Percentiles rank a stretch among this genome's conserved stretches.
These are phyloP conservation scores for Cavenderia fasciculata DNA, from an alignment of 78 protist genomes.

Conservation along the genomic window DNA sequence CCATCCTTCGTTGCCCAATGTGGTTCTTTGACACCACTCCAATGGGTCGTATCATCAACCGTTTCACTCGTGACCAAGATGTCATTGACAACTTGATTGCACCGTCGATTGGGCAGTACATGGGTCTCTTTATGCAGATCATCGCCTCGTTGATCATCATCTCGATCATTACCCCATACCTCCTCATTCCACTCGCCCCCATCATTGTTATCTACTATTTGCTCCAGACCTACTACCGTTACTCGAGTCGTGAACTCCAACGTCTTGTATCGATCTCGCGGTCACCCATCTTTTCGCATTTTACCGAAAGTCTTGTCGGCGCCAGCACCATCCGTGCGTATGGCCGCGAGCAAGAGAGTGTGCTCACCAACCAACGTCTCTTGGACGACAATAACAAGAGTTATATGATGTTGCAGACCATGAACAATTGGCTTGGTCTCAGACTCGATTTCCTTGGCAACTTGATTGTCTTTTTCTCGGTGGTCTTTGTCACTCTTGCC, in stretches of 20 bases:
- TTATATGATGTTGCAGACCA: slow-evolving; percentile 15
- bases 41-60: slow-evolving; percentile 96
- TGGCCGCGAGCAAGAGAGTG: background rate
- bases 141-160: slow-evolving; percentile 22
- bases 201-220: slow-evolving; percentile 3
- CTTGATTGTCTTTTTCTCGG: slow-evolving; percentile 60
- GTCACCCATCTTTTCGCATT: slow-evolving; percentile 88
- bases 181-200: slow-evolving; percentile 46
- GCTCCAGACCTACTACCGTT: slow-evolving; percentile 47
- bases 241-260: slow-evolving; percentile 80
- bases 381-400: slow-evolving; percentile 18
- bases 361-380: background rate
- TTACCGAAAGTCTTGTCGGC: slow-evolving; percentile 85
- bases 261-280: slow-evolving; percentile 85
- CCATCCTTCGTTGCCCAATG: slow-evolving; percentile 86
- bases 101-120: background rate
- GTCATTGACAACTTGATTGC: slow-evolving; percentile 70
- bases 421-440: slow-evolving; percentile 85
- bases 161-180: slow-evolving; percentile 4
- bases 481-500: slow-evolving; percentile 3
- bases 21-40: slow-evolving; percentile 98
- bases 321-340: slow-evolving; percentile 60
- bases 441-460: slow-evolving; percentile 83
- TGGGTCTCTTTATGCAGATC: slow-evolving; percentile 17
- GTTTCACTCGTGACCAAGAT: slow-evolving; percentile 92